Base-by-base conservation (phyloP, 2,329 filamentous ascomycete genomes). In the Rhinocladiella mackenziei region DNA sequence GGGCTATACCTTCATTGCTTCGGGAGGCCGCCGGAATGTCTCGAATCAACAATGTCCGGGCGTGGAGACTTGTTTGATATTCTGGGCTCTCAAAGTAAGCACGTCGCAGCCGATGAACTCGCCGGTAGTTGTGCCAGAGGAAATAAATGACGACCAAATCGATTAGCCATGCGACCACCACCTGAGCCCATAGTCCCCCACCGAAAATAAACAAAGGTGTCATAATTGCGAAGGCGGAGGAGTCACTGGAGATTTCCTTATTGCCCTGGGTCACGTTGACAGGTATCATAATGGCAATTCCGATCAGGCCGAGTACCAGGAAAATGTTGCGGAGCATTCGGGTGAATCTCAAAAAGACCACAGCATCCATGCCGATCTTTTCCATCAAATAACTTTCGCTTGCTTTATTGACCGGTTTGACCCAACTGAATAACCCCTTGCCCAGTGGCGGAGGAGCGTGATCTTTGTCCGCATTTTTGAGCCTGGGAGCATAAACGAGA, bases 291-390 rank as follows among this genome's bases (percentile, higher is more conserved):
- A 97, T 78, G 39, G 73, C 74, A 54, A 86, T 83, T 13, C 86
- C 88, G 22, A 94, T 65, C 5, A 94, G 53, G 19, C 81, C 77
- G 43, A 96, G 68, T 5, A 78, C 68, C 19, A 85, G 61, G 62
- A 97, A 95, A 53, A 97, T 86, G 62, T 95, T 92, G 48, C 92
- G 82, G 61, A 86, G 86, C 92, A 98, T 97, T 55, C 82, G 77
- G 37, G 83, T 79, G 59, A 96, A 89, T 39, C 91, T 83, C 54
- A 98, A 72, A 64, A 98, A 97, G 35, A 98, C 70, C 6, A 86
- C 84, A 6, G 89, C 92, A 66, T 98, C 92, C 70, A 98, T 73
- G 37, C 92, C 92, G 28, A 95, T 82, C 57, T 84, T 81, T n/a
- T 84, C 76, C 17, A 95, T 75, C 50, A 96, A 67, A 10, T 86